Evolutionary conservation across 116 monocot genomes (phyloP).

Genomic region (Dioscorea cayenensis): DNA sequence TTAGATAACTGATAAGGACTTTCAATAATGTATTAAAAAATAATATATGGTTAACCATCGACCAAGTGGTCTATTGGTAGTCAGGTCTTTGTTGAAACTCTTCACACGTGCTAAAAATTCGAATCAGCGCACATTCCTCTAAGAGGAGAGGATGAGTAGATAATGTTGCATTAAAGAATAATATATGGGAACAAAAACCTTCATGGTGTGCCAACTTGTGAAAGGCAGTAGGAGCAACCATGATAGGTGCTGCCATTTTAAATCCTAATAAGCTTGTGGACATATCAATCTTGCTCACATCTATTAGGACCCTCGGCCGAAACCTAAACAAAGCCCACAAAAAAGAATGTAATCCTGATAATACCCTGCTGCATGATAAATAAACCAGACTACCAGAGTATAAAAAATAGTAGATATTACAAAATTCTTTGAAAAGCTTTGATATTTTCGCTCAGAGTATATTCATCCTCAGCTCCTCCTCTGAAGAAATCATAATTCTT

Average conservation of each 20-base stretch:
- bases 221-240: conserved; percentile 66
- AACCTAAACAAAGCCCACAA: conserved; percentile 23
- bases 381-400: no score
- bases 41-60: no score
- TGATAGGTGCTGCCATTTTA: conserved; percentile 46
- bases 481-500: conserved; percentile 65
- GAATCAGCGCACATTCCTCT: no score
- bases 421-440: conserved; percentile 64
- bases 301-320: conserved; percentile 61
- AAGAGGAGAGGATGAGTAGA: no score
- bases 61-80: no score
- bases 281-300: conserved; percentile 61
- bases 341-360: not conserved
- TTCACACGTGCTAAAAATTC: no score
- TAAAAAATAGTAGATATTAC: conserved; percentile 13
- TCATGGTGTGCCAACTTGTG: conserved; percentile 58
- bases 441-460: conserved; percentile 63
- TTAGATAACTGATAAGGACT: conserved; percentile 1
- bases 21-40: not conserved
- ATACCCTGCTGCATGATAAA: not conserved
- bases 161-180: not conserved
- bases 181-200: conserved; percentile 24
- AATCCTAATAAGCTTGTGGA: conserved; percentile 58
- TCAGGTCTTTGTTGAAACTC: no score
- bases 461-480: conserved; percentile 77